These are phyloP conservation scores for Xanthoconium stramineum DNA, from an alignment of 768 basidiomycete species.

Conservation along the genomic window DNA sequence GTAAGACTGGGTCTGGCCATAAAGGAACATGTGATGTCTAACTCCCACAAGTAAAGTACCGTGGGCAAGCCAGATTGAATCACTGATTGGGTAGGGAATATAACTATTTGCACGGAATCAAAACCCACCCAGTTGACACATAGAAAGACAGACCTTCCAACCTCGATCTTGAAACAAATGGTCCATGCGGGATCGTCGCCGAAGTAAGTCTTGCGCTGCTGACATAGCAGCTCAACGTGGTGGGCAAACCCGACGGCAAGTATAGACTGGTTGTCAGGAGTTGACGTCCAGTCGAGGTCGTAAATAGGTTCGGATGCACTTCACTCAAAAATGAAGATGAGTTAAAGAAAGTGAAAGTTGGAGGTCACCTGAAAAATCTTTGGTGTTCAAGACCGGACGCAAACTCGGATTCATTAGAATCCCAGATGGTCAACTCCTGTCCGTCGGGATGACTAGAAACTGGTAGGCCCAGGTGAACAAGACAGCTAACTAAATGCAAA, in stretches of 20 bases:
- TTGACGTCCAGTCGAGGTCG: constrained; percentile 93
- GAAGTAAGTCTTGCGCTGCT: constrained; percentile 90
- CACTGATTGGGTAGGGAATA: constrained; percentile 74
- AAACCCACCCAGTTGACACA: not conserved
- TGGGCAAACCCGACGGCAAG: constrained; percentile 84
- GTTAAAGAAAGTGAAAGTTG: not conserved
- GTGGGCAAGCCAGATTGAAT: constrained; percentile 88
- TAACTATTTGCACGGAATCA: constrained; percentile 42
- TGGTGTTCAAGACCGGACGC: constrained; percentile 83
- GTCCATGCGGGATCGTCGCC: constrained; percentile 80
- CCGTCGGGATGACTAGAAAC: constrained; percentile 61
- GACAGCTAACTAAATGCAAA: not conserved
- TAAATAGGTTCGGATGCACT: constrained; percentile 55
- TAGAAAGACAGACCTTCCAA: constrained; percentile 53
- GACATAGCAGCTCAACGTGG: constrained; percentile 82
- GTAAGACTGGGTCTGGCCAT: constrained; percentile 45
- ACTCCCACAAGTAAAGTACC: constrained; percentile 81
- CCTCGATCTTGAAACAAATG: constrained; percentile 64
- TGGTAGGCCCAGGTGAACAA: constrained; percentile 27
- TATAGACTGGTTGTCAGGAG: constrained; percentile 85
- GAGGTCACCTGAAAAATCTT: constrained; percentile 53
- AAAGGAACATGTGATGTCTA: constrained; percentile 81
- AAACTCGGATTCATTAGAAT: constrained; percentile 92
- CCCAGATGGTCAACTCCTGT: constrained; percentile 92
- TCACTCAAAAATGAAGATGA: not conserved